Evolutionary conservation across 306 rosid species (phyloP), one percentile per base, ranked within the genome.

Genomic region (Biancaea sappan): DNA sequence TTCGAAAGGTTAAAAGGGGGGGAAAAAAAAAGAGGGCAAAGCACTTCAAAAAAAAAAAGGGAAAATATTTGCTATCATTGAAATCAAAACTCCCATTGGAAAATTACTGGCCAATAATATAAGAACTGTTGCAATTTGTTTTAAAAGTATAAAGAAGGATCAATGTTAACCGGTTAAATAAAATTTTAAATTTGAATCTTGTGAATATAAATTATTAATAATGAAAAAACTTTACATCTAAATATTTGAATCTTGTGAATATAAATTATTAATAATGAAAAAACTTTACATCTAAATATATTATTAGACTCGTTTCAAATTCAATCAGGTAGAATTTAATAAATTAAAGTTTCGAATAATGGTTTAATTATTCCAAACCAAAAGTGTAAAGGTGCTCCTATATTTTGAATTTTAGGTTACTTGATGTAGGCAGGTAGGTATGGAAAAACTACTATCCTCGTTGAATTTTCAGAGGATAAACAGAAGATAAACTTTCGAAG

Each of bases 401-500:
- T 24, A 16, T 18, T 2, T 52, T 71, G 61, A 56, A 71, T 41
- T 62, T 29, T 63, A 63, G 61, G 77, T 64, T 15, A 43, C 35
- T 22, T 35, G 6, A 79, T 26, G 51, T 12, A 5, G 69, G 7
- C 0, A 40, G 34, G 50, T 52, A 63, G 73, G 77, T 53, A 52
- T 72, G 77, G 73, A 63, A 64, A 71, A 78, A 63, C 0, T 29
- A 62, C 61, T 31, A 19, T 63, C 40, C 24, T 71, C 47, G 43
- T 71, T 63, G 77, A 71, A 62, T 13, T 62, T 63, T 37, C 41
- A 40, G 34, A 43, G 40, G 19, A 7, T 3, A n/a, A n/a, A n/a
- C n/a, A 29, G 13, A 29, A 68, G 25, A 69, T 34, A 50, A 35
- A 59, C 57, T 32, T 24, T 8, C 1, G 21, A 54, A 15, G 56